Conservation (phyloP, 352 stramenopile genomes). For the Globisporangium iwayamae region DNA sequence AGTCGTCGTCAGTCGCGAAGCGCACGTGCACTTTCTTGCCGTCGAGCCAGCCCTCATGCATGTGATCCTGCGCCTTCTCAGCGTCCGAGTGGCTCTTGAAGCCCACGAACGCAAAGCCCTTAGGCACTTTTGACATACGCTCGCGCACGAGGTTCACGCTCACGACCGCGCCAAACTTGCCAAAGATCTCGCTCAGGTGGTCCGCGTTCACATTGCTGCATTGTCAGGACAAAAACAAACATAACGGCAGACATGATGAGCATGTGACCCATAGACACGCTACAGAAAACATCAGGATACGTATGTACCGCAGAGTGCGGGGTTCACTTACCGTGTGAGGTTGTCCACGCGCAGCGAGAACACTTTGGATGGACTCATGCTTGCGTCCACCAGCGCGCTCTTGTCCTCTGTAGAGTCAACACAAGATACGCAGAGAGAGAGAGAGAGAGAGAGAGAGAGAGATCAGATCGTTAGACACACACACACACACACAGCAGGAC, state of each 20-base stretch:
- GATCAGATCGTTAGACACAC: neutral
- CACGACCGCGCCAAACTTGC: slow-evolving; percentile 74
- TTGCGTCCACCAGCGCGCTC: slow-evolving; percentile 5
- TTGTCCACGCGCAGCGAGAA: slow-evolving; percentile 70
- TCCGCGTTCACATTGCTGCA: slow-evolving; percentile 73
- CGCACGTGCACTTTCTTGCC: slow-evolving; percentile 71
- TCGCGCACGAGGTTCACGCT: slow-evolving; percentile 47
- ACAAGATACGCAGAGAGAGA: neutral
- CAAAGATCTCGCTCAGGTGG: slow-evolving; percentile 83
- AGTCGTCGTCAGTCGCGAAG: slow-evolving; percentile 13
- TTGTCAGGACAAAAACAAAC: neutral
- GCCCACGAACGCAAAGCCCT: slow-evolving; percentile 46
- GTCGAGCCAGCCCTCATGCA: slow-evolving; percentile 85
- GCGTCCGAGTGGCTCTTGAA: slow-evolving; percentile 55
- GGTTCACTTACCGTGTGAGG: slow-evolving; percentile 48
- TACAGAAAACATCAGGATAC: neutral
- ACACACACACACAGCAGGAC: neutral
- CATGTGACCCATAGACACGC: neutral
- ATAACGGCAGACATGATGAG: neutral
- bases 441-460: neutral
- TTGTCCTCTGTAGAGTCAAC: slow-evolving; percentile 5
- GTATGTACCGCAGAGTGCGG: neutral
- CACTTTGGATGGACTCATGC: slow-evolving; percentile 20
- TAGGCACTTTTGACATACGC: slow-evolving; percentile 23
- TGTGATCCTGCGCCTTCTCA: slow-evolving; percentile 56